Evolutionary conservation across 2,329 filamentous ascomycete species (phyloP).

Genomic region (Monilinia fructigena): DNA sequence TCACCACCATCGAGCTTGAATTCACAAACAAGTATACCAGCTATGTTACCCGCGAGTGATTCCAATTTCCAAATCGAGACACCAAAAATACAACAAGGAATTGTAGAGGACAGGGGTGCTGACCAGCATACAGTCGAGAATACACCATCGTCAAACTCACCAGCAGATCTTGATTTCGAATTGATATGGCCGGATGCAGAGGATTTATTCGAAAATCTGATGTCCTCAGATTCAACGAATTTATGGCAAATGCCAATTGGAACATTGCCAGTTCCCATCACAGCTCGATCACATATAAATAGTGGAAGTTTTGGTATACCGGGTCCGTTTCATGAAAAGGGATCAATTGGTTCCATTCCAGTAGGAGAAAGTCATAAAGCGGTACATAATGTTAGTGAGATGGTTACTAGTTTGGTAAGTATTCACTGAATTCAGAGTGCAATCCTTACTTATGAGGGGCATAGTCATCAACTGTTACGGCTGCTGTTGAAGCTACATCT

Average conservation of each 20-base stretch:
- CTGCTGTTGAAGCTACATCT: no score
- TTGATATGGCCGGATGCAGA: slow-evolving; percentile 49
- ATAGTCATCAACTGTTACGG: no score
- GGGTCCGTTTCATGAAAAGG: slow-evolving; percentile 42
- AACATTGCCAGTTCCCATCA: slow-evolving; percentile 44
- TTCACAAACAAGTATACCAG: slow-evolving; percentile 19
- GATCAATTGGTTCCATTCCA: slow-evolving; percentile 43
- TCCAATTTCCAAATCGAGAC: background rate
- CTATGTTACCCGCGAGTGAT: slow-evolving; percentile 19
- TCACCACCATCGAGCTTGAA: slow-evolving; percentile 26
- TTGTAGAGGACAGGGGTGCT: no score
- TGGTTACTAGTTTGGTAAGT: slow-evolving; percentile 46
- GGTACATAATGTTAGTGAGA: slow-evolving; percentile 47
- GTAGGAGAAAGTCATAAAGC: slow-evolving; percentile 46
- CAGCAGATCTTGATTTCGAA: slow-evolving; percentile 40
- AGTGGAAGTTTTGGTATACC: slow-evolving; percentile 39
- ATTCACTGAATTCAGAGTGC: background rate
- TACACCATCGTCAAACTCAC: slow-evolving; percentile 4
- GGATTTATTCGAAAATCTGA: slow-evolving; percentile 46
- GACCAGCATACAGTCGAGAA: no score
- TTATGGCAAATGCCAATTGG: slow-evolving; percentile 47
- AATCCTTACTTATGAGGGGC: background rate
- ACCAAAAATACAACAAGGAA: no score
- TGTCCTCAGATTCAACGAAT: slow-evolving; percentile 43
- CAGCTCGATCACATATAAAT: slow-evolving; percentile 37